phyloP scores from a whole-genome alignment of 768 basidiomycete species.

The Boletus rubropictus region DNA sequence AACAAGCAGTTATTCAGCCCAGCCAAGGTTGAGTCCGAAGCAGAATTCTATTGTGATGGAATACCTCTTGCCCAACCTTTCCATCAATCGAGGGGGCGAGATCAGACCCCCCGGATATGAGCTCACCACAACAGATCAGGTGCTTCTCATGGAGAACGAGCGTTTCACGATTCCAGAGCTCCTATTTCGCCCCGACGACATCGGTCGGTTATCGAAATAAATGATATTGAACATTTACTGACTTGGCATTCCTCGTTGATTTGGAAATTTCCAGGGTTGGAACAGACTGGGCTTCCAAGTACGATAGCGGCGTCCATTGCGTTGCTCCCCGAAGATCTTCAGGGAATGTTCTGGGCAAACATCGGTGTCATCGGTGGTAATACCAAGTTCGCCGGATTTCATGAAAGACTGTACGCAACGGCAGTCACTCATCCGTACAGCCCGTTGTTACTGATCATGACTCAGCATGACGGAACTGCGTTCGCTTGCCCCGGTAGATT shows the following conservation, averaged over 20 bases:
- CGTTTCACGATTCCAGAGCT: conserved; percentile 90
- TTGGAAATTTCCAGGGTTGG: conserved; percentile 48
- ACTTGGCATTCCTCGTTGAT: conserved; percentile 3
- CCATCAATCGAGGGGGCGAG: conserved; percentile 55
- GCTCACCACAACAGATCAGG: conserved; percentile 52
- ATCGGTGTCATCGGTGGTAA: conserved; percentile 87
- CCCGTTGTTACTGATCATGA: conserved; percentile 15
- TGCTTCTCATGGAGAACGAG: conserved; percentile 86
- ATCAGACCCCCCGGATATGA: conserved; percentile 51
- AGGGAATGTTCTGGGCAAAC: conserved; percentile 94
- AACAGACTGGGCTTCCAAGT: conserved; percentile 73
- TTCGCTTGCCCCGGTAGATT: conserved; percentile 76
- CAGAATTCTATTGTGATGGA: conserved; percentile 72
- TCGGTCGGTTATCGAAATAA: conserved; percentile 49
- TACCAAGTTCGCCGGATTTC: conserved; percentile 69
- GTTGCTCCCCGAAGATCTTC: conserved; percentile 70
- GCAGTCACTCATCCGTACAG: conserved; percentile 8
- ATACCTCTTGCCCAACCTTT: conserved; percentile 87
- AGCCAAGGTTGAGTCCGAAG: conserved; percentile 46
- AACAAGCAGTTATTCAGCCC: conserved; percentile 16
- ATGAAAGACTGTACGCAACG: conserved; percentile 62
- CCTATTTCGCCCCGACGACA: conserved; percentile 84
- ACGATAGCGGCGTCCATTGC: conserved; percentile 74
- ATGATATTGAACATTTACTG: conserved; percentile 7
- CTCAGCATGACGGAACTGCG: conserved; percentile 67